Evolutionary conservation across 139 green algal genomes (phyloP), one percentile per base, ranked within the genome.

Genomic region (Eudorina sp.): DNA sequence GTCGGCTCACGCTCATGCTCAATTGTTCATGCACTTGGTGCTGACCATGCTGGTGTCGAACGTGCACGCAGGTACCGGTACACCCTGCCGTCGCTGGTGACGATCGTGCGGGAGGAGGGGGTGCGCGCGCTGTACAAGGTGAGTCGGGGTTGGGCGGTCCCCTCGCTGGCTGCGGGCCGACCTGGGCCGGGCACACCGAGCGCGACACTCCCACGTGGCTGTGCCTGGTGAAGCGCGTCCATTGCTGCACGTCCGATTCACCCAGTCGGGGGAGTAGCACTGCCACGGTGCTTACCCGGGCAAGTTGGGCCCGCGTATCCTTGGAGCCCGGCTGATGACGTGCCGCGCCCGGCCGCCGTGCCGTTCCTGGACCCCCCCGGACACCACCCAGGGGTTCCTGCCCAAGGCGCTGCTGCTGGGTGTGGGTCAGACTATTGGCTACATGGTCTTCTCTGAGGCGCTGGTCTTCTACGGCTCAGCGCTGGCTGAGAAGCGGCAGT

Each of bases 361-460:
- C 21, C 62, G n/a, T 41, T 9, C 62, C 62, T 31, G 4, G 5
- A 27, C 62, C 62, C 62, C 60, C 1, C 60, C 60, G 34, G 60
- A 64, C 53, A 64, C 16, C 31, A 9, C 29, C 4, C 75, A 83
- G 36, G 92, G 92, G 60, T 94, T 94, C 84, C 46, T 92, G 53
- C 92, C 92, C 46, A 94, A 94, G 70, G 90, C 92, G 4, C 72
- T 94, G 34, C 60, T 90, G n/a, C 69, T 94, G 53, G 92, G 92
- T 27, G 53, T 94, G 9, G 92, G 92, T 0, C 92, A 94, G 78
- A 93, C 82, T 38, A 90, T 94, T 3, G 92, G 92, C 21, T 85
- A 93, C 62, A 45, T 90, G n/a, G 84, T 82, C 34, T 94, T 94
- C 81, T 68, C 31, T 8, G 77, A 84, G 51, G 77, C 77, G 34